Evolutionary conservation across 768 basidiomycete genomes (phyloP), one percentile per base, ranked within the genome.

Genomic region (Pleurotus cornucopiae): DNA sequence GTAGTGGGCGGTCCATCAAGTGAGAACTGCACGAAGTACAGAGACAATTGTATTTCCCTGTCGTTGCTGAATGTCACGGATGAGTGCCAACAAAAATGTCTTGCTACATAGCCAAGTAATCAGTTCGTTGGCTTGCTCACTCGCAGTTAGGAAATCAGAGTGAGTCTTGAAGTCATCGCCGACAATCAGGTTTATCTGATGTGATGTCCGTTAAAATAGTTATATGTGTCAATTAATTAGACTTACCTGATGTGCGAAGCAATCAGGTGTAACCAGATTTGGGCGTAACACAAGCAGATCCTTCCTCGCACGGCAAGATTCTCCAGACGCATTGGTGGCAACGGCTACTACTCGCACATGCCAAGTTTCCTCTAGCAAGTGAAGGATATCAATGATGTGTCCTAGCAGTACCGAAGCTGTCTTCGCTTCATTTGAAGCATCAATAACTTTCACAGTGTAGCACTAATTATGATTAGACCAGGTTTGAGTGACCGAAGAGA

Each of bases 91-190:
- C 2, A 74, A 49, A 6, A 45, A 30, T 6, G 70, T 74, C 49
- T 76, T 74, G 55, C 67, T 67, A 3, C 59, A 49, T 4, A 78
- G 57, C 75, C 74, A 77, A 7, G 64, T 66, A 30, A 78, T 77
- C 0, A 78, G 64, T 16, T 74, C 66, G 13, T 63, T 63, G 21
- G 73, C 74, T 16, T 62, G 49, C 2, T 66, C 57, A 0, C 66
- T 57, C 57, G 61, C 64, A 0, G 49, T 16, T n/a, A 65, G 49
- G 13, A 71, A 54, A 12, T 55, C 39, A n/a, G 64, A 40, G 13
- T 60, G 61, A 0, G 54, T 52, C 54, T 70, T 69, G 56, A 76
- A 70, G 52, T 72, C 75, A 45, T 78, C 68, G 2, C 71, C 67
- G 25, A 76, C 70, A 48, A 78, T 64, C 6, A 77, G 65, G 61